These are phyloP conservation scores for Dalbergia cultrata DNA, from an alignment of 306 rosid species.

Conservation along the genomic window DNA sequence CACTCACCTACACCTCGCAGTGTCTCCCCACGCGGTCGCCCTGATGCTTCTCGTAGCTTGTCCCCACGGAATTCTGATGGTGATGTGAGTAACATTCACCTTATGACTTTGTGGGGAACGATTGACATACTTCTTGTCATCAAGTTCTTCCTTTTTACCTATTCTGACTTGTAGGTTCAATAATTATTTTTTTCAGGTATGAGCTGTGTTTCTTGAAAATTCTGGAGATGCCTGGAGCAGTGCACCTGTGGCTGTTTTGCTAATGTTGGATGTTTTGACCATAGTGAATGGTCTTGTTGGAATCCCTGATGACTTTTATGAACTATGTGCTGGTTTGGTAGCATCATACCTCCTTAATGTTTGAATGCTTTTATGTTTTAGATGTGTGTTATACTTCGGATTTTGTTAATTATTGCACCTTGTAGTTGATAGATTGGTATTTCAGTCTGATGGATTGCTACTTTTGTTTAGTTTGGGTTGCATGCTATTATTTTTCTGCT, in stretches of 20 bases:
- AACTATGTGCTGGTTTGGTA: constrained; percentile 68
- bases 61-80: constrained; percentile 69
- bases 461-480: constrained; percentile 22
- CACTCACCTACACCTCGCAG: constrained; percentile 64
- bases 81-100: constrained; percentile 65
- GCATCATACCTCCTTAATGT: constrained; percentile 59
- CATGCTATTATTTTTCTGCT: not conserved
- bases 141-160: not conserved
- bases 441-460: constrained; percentile 36
- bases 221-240: constrained; percentile 40
- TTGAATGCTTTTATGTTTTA: constrained; percentile 48
- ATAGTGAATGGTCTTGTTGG: constrained; percentile 54
- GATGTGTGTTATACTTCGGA: constrained; percentile 44
- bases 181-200: constrained; percentile 54
- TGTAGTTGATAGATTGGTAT: constrained; percentile 51
- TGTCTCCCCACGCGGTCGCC: constrained; percentile 65
- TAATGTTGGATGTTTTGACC: constrained; percentile 52
- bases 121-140: not conserved
- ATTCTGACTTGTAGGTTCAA: constrained; percentile 27
- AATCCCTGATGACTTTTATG: constrained; percentile 48
- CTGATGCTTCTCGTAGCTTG: constrained; percentile 64
- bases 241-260: constrained; percentile 55
- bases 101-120: not conserved
- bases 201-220: constrained; percentile 31
- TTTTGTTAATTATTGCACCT: constrained; percentile 49